Percentiles rank a stretch among this genome's conserved stretches.
These are phyloP conservation scores for Botryosphaeria dothidea DNA, from an alignment of 2,329 filamentous ascomycete genomes.

Conservation along the genomic window DNA sequence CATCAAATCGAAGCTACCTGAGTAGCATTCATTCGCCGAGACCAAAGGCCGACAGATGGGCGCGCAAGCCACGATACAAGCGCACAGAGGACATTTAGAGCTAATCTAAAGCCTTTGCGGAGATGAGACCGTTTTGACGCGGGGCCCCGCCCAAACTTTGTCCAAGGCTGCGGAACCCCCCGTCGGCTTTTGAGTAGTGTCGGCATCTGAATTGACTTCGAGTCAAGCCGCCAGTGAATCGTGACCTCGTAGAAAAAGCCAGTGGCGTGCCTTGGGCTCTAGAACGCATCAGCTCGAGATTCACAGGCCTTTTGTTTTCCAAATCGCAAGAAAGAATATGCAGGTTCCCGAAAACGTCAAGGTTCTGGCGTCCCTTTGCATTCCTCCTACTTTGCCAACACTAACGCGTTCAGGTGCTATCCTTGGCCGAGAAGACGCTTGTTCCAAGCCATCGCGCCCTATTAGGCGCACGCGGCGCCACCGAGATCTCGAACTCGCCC, in stretches of 20 bases:
- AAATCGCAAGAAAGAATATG: neutral
- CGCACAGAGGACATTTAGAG: neutral
- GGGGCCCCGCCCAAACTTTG: neutral
- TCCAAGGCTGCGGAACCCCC: neutral
- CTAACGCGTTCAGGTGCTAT: neutral
- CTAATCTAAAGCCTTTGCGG: neutral
- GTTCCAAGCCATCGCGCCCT: neutral
- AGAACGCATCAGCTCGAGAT: neutral
- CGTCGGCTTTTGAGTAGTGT: neutral
- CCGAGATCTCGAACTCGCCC: neutral
- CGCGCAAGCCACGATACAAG: neutral
- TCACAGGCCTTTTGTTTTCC: too few species aligned
- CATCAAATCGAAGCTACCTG: neutral
- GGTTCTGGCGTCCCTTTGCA: neutral
- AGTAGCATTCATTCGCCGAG: neutral
- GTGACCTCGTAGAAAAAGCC: neutral
- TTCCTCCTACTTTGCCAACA: neutral
- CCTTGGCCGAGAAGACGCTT: neutral
- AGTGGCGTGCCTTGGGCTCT: neutral
- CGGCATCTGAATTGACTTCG: neutral
- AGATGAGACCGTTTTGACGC: neutral
- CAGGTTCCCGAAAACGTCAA: neutral
- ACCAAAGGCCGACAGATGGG: neutral
- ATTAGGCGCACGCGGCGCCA: neutral
- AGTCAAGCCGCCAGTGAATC: neutral